These are phyloP conservation scores for Stagonosporopsis cucurbitacearum DNA, from an alignment of 2,329 filamentous ascomycete genomes.

Conservation along the genomic window DNA sequence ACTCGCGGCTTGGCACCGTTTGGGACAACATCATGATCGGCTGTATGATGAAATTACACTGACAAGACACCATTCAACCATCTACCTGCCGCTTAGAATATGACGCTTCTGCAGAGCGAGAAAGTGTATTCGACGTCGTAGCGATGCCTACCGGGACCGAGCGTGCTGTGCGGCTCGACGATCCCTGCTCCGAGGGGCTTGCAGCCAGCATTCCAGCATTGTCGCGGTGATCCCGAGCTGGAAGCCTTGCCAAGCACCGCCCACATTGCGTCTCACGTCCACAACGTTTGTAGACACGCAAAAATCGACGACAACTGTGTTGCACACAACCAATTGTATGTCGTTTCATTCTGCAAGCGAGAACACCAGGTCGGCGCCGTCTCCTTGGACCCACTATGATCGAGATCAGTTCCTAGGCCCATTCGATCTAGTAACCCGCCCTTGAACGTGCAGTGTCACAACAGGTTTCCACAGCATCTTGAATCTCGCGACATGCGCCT, in stretches of 20 bases:
- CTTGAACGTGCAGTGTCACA: slow-evolving; percentile 12
- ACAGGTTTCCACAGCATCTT: slow-evolving; percentile 10
- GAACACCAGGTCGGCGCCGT: slow-evolving; percentile 15
- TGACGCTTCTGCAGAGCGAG: neutral
- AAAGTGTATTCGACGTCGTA: neutral
- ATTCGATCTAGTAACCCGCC: neutral
- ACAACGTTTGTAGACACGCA: slow-evolving; percentile 8
- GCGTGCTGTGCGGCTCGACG: neutral
- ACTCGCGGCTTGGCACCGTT: slow-evolving; percentile 21
- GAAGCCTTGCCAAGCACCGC: slow-evolving; percentile 17
- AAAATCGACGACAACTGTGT: slow-evolving; percentile 16
- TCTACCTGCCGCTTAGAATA: neutral
- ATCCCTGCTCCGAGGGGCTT: neutral
- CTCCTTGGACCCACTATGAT: slow-evolving; percentile 17
- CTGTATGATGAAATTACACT: slow-evolving; percentile 5
- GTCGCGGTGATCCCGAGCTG: slow-evolving; percentile 3
- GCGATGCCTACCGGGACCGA: neutral
- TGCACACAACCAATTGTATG: slow-evolving; percentile 16
- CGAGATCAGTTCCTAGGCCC: slow-evolving; percentile 11
- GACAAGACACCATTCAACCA: neutral
- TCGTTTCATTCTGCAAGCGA: slow-evolving; percentile 13
- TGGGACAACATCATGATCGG: slow-evolving; percentile 14
- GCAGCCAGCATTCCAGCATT: slow-evolving; percentile 14
- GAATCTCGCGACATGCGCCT: neutral
- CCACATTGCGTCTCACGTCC: slow-evolving; percentile 2